phyloP scores from a whole-genome alignment of 495 filamentous ascomycete genomes.

The Aspergillus affinis region DNA sequence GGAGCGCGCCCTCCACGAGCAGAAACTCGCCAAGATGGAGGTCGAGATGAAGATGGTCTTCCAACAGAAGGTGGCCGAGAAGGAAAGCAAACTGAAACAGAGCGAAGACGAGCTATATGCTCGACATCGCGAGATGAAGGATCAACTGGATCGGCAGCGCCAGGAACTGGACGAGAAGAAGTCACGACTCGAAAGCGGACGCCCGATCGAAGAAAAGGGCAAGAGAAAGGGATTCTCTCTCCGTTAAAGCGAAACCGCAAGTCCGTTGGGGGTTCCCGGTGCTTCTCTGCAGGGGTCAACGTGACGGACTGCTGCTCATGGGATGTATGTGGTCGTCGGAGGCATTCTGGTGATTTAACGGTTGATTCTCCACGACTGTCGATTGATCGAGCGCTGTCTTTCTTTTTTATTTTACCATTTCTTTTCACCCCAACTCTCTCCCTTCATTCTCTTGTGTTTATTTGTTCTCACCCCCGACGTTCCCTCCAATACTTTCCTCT shows the following conservation, averaged over 20 bases:
- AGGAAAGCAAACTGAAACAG: conserved; percentile 98
- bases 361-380: conserved; percentile 32
- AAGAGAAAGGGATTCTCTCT: conserved; percentile 98
- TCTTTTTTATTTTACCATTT: conserved; percentile 29
- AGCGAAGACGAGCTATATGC: conserved; percentile 98
- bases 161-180: conserved; percentile 98
- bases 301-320: conserved; percentile 23
- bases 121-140: conserved; percentile 98
- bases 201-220: conserved; percentile 91
- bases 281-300: conserved; percentile 22
- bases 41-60: conserved; percentile 99
- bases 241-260: conserved; percentile 55
- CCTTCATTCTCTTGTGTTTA: conserved; percentile 33
- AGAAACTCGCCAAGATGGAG: conserved; percentile 99
- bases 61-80: conserved; percentile 99
- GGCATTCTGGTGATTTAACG: conserved; percentile 24
- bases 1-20: conserved; percentile 95
- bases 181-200: conserved; percentile 82
- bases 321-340: conserved; percentile 25
- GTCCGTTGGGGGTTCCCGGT: conserved; percentile 13
- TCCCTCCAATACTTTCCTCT: conserved; percentile 35
- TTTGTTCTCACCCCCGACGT: conserved; percentile 34
- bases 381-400: conserved; percentile 33
- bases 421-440: not conserved
- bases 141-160: conserved; percentile 93